Base-by-base conservation (phyloP, 2,329 filamentous ascomycete species). In the Mariannaea sp. region DNA sequence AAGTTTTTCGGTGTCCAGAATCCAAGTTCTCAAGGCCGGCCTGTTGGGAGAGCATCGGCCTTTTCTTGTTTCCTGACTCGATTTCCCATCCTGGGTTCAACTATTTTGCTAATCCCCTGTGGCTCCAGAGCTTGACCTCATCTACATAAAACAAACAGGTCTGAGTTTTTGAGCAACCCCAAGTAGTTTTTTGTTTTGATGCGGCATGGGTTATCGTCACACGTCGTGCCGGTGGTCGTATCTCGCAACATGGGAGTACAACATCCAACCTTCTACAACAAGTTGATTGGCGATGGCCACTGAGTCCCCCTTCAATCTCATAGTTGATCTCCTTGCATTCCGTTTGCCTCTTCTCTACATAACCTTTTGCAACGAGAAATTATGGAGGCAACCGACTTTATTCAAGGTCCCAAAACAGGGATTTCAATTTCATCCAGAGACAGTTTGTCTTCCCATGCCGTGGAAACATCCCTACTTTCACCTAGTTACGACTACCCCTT, bases 141-240 rank as follows among this genome's bases (percentile, higher is more conserved):
- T 26, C 8, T 35, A n/a, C 35, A 40, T 8, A 19, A 29, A 41
- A 26, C 38, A 42, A 29, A 36, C 27, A 45, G 27, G 10, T n/a
- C 33, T 16, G 19, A 12, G 49, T 40, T 32, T 9, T 7, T 24
- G 13, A 8, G 22, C 17, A 38, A 48, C 22, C 27, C 33, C 40
- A 47, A 26, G 44, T 52, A 47, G 32, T 48, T 55, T 35, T 50
- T 54, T n/a, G n/a, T 47, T 45, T 53, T 52, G 40, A 53, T 43
- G 36, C 43, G 38, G 35, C 17, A 43, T 33, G 17, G 19, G n/a
- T 22, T 10, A 32, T 33, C 32, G 62, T 64, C 38, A 13, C 29
- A 65, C 63, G 56, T 64, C 60, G 16, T 51, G 41, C 49, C 58
- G 32, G 48, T 54, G 60, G 58, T 59, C 55, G 61, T 51, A 66